These are phyloP conservation scores for Serpula lacrymans DNA, from an alignment of 768 basidiomycete species.

Conservation along the genomic window DNA sequence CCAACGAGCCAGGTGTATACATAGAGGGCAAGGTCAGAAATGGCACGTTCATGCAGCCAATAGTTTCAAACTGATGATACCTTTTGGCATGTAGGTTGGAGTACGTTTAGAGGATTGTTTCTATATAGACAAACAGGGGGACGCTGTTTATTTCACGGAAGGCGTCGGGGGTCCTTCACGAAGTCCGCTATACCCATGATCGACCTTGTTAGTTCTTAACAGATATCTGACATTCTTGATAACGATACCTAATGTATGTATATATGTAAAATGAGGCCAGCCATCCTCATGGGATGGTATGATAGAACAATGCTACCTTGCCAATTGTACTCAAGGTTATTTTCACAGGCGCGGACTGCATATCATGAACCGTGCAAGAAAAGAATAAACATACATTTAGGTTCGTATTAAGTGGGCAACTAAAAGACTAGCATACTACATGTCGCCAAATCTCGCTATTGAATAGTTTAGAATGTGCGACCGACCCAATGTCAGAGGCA, in stretches of 20 bases:
- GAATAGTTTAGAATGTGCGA: no score
- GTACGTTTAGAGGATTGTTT: constrained; percentile 85
- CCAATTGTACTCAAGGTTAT: no score
- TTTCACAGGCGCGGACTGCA: no score
- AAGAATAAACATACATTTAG: no score
- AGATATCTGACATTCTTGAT: no score
- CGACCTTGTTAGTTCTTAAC: background rate
- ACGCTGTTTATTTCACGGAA: constrained; percentile 56
- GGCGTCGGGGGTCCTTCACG: constrained; percentile 58
- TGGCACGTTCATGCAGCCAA: background rate
- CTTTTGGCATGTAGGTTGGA: constrained; percentile 49
- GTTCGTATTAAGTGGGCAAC: no score
- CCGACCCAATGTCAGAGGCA: no score
- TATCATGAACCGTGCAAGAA: no score
- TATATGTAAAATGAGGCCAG: background rate
- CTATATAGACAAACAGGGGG: constrained; percentile 55
- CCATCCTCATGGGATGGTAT: background rate
- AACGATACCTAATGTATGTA: background rate
- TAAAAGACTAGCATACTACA: no score
- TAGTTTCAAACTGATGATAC: constrained; percentile 7
- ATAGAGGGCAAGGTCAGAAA: constrained; percentile 58
- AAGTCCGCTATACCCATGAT: constrained; percentile 33
- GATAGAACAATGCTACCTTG: background rate
- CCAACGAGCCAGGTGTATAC: constrained; percentile 78
- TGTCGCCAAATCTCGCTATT: no score